A percentile compares a stretch with the other conserved stretches of the same genome.
phyloP scores from a whole-genome alignment of 352 stramenopile genomes.

The Globisporangium perplexum region DNA sequence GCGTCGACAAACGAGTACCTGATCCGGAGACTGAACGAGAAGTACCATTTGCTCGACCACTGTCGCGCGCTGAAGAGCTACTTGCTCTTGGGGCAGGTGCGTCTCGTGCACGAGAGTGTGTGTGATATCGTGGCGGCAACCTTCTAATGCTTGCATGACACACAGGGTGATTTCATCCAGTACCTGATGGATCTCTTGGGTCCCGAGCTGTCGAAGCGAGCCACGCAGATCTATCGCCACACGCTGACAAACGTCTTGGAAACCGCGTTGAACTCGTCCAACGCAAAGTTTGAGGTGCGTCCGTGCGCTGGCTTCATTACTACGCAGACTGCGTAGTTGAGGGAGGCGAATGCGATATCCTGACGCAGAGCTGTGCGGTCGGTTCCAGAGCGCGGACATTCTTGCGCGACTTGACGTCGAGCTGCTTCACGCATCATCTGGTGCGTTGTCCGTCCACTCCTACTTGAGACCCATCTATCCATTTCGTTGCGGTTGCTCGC shows the following conservation, averaged over 20 bases:
- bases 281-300: slow-evolving; percentile 92
- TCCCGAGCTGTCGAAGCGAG: slow-evolving; percentile 87
- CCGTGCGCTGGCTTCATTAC: not conserved
- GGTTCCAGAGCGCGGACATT: slow-evolving; percentile 78
- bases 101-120: not conserved
- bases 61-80: slow-evolving; percentile 96
- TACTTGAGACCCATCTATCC: not conserved
- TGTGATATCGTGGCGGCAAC: no score
- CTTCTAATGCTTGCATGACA: slow-evolving; percentile 3
- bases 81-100: slow-evolving; percentile 95
- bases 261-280: slow-evolving; percentile 92
- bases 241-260: slow-evolving; percentile 94
- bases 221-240: slow-evolving; percentile 92
- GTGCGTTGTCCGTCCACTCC: slow-evolving; percentile 13
- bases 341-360: not conserved
- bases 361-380: not conserved
- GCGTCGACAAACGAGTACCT: slow-evolving; percentile 85
- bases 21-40: slow-evolving; percentile 90
- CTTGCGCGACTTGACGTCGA: slow-evolving; percentile 91
- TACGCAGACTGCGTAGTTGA: not conserved
- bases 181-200: slow-evolving; percentile 93
- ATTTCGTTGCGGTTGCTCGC: not conserved
- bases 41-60: slow-evolving; percentile 93
- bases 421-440: slow-evolving; percentile 76
- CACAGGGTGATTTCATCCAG: slow-evolving; percentile 95